Percentiles rank a stretch among this genome's conserved stretches.
Conservation (phyloP, 2,329 filamentous ascomycete genomes). For the Dothidotthia symphoricarpi region DNA sequence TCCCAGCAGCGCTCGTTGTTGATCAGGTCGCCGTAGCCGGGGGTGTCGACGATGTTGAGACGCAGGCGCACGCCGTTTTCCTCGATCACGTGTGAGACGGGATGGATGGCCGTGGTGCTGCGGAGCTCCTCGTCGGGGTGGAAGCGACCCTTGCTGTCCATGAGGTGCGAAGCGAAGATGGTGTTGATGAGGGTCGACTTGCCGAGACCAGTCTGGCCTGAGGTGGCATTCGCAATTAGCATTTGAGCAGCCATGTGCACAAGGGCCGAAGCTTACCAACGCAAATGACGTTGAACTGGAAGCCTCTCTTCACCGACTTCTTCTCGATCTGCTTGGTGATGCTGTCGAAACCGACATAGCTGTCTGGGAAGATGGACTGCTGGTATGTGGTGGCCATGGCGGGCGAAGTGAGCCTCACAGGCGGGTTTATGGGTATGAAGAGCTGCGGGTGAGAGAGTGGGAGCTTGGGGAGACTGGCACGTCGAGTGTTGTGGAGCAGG, state of each 20-base stretch:
- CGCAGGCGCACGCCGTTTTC: constrained; percentile 97
- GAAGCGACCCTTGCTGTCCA: constrained; percentile 96
- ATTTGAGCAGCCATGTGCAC: background rate
- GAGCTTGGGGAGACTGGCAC: constrained; percentile 13
- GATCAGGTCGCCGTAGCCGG: constrained; percentile 96
- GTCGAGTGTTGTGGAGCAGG: constrained; percentile 19
- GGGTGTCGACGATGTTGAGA: constrained; percentile 98
- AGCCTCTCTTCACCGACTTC: constrained; percentile 98
- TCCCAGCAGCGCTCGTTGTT: constrained; percentile 99
- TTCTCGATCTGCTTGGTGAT: constrained; percentile 99
- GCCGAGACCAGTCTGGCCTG: constrained; percentile 96
- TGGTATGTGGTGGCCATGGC: constrained; percentile 65
- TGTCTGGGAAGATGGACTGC: constrained; percentile 75
- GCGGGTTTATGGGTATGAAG: constrained; percentile 8
- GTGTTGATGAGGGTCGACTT: constrained; percentile 99
- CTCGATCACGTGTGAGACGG: constrained; percentile 97
- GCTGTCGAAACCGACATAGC: constrained; percentile 99
- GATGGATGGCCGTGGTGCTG: constrained; percentile 96
- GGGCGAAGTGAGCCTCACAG: constrained; percentile 28
- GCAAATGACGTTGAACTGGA: constrained; percentile 99
- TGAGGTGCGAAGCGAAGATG: constrained; percentile 98
- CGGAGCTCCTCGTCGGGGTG: constrained; percentile 89
- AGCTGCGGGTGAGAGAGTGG: constrained; percentile 12
- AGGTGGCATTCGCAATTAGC: constrained; percentile 6
- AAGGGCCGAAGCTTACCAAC: constrained; percentile 69